Base-by-base conservation (phyloP, 345 rosid species). In the Toxicodendron radicans region DNA sequence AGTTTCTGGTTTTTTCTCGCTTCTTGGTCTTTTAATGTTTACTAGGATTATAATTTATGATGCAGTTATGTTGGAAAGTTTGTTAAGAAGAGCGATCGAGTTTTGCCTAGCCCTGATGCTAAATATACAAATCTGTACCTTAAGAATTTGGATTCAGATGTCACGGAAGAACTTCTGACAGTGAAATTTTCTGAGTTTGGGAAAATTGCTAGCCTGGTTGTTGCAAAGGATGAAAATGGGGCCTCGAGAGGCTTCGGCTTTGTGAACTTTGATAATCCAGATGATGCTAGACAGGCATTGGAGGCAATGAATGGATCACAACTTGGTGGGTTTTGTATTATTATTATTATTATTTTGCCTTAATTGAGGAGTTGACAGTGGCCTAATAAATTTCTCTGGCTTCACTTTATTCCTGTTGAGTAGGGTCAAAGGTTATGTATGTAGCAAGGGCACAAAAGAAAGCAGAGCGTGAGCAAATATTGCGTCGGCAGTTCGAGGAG, bases 391-490 rank as follows among this genome's bases (percentile, higher is more conserved):
- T 10, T 38, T 58, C 32, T 18, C 58, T 57, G 62, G 21, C 64
- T 73, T 59, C 35, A 71, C 27, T 43, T 10, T 21, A 20, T 32
- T 64, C 24, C 56, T 48, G 14, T 46, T 71, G 68, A 10, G 52
- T 68, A 93, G 98, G 97, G 46, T 84, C 88, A 13, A 86, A 87
- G 75, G 74, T 58, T 70, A 79, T 93, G 23, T 93, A 87, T 24
- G 93, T 88, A 51, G 91, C 88, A 73, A 89, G 91, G 79, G 98
- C 98, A 56, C 97, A 89, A 76, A 93, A 89, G 80, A 87, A 88
- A 79, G 88, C 85, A 30, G 98, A 93, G 78, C 89, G 93, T 16
- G 86, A 88, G 78, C 80, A 84, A 63, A 75, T 91, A 23, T 43
- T 76, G 51, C 45, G 51, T 27, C 21, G 5, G 41, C 53, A 38